Evolutionary conservation across 768 basidiomycete species (phyloP).

Genomic region (Leccinellum albellum): DNA sequence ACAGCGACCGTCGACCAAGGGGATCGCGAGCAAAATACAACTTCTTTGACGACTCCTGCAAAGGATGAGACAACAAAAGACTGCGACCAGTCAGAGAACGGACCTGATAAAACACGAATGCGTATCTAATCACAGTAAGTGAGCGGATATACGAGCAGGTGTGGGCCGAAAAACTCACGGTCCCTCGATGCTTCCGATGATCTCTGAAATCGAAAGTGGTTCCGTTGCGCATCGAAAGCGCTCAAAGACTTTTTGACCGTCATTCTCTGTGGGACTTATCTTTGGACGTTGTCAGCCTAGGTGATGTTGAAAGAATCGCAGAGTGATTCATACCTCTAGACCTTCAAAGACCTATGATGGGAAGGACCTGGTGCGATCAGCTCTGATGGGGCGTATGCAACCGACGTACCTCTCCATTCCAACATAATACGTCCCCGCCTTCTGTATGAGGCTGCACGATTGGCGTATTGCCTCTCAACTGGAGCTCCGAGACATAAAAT

Average conservation of each 20-base stretch:
- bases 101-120: constrained; percentile 77
- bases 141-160: not conserved
- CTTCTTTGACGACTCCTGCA: constrained; percentile 40
- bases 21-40: constrained; percentile 81
- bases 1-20: constrained; percentile 79
- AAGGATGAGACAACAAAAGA: not conserved
- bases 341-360: constrained; percentile 69
- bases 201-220: constrained; percentile 41
- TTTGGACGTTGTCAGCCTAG: constrained; percentile 28
- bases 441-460: constrained; percentile 67
- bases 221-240: constrained; percentile 22
- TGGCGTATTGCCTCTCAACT: constrained; percentile 55
- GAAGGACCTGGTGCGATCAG: not conserved
- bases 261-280: constrained; percentile 64
- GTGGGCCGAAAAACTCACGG: constrained; percentile 52
- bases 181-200: constrained; percentile 69
- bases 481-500: constrained; percentile 74
- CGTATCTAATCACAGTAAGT: constrained; percentile 50
- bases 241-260: constrained; percentile 54
- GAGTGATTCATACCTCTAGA: constrained; percentile 48
- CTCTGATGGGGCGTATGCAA: not conserved
- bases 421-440: constrained; percentile 64
- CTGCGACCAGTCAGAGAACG: constrained; percentile 14
- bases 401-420: constrained; percentile 75
- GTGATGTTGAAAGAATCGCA: not conserved